These are phyloP conservation scores for Paecilomyces sp. DNA, from an alignment of 2,329 filamentous ascomycete species.

Conservation along the genomic window DNA sequence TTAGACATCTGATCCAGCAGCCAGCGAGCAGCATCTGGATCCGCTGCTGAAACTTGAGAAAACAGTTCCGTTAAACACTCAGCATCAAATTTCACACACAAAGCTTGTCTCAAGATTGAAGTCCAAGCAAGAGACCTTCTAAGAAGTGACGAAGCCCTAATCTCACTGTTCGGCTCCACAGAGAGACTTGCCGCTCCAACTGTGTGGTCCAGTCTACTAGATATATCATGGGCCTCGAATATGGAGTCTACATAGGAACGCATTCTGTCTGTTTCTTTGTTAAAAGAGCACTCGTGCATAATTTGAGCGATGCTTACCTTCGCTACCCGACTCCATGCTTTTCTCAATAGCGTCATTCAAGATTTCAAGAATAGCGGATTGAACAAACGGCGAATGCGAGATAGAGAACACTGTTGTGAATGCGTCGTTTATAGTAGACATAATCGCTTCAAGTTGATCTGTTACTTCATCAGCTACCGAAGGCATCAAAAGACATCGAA, in stretches of 20 bases:
- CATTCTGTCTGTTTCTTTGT: slow-evolving; percentile 10
- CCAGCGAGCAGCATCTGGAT: slow-evolving; percentile 28
- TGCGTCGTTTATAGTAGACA: slow-evolving; percentile 16
- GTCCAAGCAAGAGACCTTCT: slow-evolving; percentile 28
- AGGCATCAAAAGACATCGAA: slow-evolving; percentile 5
- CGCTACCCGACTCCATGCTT: slow-evolving; percentile 18
- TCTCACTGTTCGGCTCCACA: slow-evolving; percentile 20
- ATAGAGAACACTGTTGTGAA: slow-evolving; percentile 19
- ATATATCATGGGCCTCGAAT: slow-evolving; percentile 18
- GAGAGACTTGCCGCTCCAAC: slow-evolving; percentile 18
- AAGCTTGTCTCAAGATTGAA: slow-evolving; percentile 16
- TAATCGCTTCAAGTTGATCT: slow-evolving; percentile 23
- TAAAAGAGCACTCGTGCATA: background rate
- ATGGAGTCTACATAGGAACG: slow-evolving; percentile 13
- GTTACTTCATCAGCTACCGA: slow-evolving; percentile 2
- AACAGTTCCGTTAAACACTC: slow-evolving; percentile 14
- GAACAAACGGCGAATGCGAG: slow-evolving; percentile 27
- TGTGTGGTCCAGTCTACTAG: slow-evolving; percentile 17
- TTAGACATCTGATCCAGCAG: slow-evolving; percentile 24
- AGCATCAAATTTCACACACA: slow-evolving; percentile 9
- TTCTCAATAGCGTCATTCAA: slow-evolving; percentile 29
- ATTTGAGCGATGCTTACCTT: slow-evolving; percentile 17
- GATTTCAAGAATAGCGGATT: slow-evolving; percentile 28
- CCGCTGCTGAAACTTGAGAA: slow-evolving; percentile 18
- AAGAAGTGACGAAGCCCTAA: slow-evolving; percentile 27